Percentiles rank a stretch among this genome's conserved stretches.
phyloP scores from a whole-genome alignment of 208 protist species.

The Strigomonas culicis region DNA sequence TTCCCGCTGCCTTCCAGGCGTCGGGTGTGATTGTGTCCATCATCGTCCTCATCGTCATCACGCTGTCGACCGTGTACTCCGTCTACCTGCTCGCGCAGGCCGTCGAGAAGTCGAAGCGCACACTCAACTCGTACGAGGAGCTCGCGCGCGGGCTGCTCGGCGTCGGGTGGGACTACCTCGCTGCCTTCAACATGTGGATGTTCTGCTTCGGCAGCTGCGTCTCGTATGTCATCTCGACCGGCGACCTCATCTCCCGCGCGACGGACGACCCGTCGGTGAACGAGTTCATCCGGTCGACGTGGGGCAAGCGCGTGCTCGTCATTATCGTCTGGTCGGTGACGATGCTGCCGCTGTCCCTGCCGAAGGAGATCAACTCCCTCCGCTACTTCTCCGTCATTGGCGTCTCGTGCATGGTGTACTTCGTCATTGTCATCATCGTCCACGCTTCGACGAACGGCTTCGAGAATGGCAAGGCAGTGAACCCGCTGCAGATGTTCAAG shows the following conservation, averaged over 20 bases:
- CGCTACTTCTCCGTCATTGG: slow-evolving; percentile 73
- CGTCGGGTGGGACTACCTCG: slow-evolving; percentile 52
- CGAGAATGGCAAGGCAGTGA: slow-evolving; percentile 26
- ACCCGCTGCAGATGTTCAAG: too few species aligned
- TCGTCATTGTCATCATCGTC: slow-evolving; percentile 52
- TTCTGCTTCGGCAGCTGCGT: slow-evolving; percentile 68
- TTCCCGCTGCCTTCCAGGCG: slow-evolving; percentile 67
- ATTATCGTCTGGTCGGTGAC: slow-evolving; percentile 41
- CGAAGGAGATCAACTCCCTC: slow-evolving; percentile 65
- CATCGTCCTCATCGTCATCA: slow-evolving; percentile 52
- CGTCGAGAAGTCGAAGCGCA: slow-evolving; percentile 42
- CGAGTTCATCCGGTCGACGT: slow-evolving; percentile 31
- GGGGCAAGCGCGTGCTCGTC: slow-evolving; percentile 41
- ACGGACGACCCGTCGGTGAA: slow-evolving; percentile 19
- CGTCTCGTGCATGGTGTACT: slow-evolving; percentile 61
- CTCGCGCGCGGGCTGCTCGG: slow-evolving; percentile 46
- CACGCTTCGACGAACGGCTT: slow-evolving; percentile 46
- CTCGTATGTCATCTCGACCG: slow-evolving; percentile 70
- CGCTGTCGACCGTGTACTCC: slow-evolving; percentile 47
- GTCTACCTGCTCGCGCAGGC: slow-evolving; percentile 46
- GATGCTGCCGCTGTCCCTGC: slow-evolving; percentile 65
- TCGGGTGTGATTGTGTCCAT: slow-evolving; percentile 48
- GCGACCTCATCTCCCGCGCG: slow-evolving; percentile 43
- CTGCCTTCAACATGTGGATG: slow-evolving; percentile 47
- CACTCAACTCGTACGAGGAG: slow-evolving; percentile 42